phyloP scores from a whole-genome alignment of 2,329 filamentous ascomycete species.

The Ophiostoma ulmi region DNA sequence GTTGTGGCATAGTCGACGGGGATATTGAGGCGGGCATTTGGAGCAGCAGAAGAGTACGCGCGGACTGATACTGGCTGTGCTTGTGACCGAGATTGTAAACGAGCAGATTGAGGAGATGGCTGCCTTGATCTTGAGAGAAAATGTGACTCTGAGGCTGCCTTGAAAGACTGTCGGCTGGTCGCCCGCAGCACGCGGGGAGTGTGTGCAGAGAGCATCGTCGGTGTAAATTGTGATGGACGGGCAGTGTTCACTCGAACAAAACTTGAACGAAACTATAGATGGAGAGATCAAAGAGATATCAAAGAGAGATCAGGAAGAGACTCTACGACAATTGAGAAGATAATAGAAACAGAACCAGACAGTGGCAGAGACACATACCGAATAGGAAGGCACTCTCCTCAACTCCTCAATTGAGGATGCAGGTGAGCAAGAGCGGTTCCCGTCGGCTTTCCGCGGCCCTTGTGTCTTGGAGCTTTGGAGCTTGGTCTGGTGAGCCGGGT shows the following conservation, averaged over 20 bases:
- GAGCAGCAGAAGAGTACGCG: constrained; percentile 49
- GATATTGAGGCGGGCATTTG: constrained; percentile 67
- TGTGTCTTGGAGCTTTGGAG: neutral
- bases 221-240: no score
- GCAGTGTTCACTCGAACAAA: neutral
- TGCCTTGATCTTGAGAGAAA: neutral
- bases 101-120: neutral
- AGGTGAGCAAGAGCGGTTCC: constrained; percentile 11
- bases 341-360: neutral
- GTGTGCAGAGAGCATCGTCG: neutral
- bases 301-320: neutral
- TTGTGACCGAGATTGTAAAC: neutral
- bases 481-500: neutral
- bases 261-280: neutral
- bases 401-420: constrained; percentile 8
- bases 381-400: constrained; percentile 9
- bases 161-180: neutral
- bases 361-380: neutral
- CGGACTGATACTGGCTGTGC: neutral
- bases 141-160: neutral
- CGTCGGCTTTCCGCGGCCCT: constrained; percentile 13
- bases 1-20: constrained; percentile 83
- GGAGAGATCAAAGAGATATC: neutral
- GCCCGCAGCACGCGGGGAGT: neutral
- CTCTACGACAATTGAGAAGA: neutral